Base-by-base conservation (phyloP, 2,329 filamentous ascomycete species). In the Teratosphaeria nubilosa region DNA sequence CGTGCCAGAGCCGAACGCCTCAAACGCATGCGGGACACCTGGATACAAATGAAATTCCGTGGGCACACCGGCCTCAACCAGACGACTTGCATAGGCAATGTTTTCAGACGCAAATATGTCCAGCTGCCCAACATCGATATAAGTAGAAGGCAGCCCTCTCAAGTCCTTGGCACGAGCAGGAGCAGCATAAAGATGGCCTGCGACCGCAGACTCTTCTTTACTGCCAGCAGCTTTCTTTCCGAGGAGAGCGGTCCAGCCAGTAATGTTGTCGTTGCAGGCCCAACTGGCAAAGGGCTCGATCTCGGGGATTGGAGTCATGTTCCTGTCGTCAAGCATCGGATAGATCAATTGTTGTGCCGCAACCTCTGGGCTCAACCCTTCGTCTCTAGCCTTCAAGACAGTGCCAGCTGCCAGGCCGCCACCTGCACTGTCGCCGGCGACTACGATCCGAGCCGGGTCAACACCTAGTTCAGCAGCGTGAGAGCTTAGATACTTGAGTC, bases 261-360 rank as follows among this genome's bases (percentile, higher is more conserved):
- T 75, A 48, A 68, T 61, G 62, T 77, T 78, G 56, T 73, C 70
- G 48, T 67, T 69, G 5, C 64, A 63, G 1, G 64, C 67, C 75
- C 76, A 79, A 20, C 67, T 67, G 0, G 69, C 66, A 31, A 72
- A 68, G 3, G 64, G 63, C 25, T 70, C 68, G 53, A 74, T 70
- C 14, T 73, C 69, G 4, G 30, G 27, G n/a, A n/a, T 68, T 66
- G 7, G 59, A 59, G n/a, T 60, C 66, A n/a, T 69, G 67, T 50
- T 72, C 53, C 71, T 65, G 59, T 79, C 75, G 62, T 80, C 77
- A 13, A 80, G 66, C 77, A 80, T 80, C 3, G 76, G 77, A 54
- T 75, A 75, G 52, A 76, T 67, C 11, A 80, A 70, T 51, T 79
- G 69, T 65, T 78, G 73, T 66, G 72, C 75, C 48, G 65, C 72